Conservation (phyloP, 2,329 filamentous ascomycete species). For the Colletotrichum tamarilloi region DNA sequence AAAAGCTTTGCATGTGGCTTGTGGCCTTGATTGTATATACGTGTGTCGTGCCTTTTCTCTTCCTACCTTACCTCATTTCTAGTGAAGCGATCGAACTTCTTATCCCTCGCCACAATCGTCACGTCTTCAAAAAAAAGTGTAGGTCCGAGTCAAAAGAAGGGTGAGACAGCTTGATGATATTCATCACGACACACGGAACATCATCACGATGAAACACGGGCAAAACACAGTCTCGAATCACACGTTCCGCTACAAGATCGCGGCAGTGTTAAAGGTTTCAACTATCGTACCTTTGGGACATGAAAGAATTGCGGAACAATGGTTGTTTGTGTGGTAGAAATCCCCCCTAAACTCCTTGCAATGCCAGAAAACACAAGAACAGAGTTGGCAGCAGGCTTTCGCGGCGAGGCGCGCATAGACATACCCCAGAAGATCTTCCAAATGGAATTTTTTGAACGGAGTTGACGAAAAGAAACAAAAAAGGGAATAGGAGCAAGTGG, state of each 20-base stretch:
- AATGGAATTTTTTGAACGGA: not conserved
- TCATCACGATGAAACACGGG: no score
- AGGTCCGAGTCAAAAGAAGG: no score
- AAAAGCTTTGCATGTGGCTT: slow-evolving; percentile 9
- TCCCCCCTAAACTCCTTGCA: slow-evolving; percentile 32
- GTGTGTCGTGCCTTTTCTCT: not conserved
- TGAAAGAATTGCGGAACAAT: not conserved
- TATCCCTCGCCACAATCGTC: no score
- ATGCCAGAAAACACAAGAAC: slow-evolving; percentile 8
- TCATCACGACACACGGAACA: no score
- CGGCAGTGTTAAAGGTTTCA: no score
- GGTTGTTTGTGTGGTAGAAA: not conserved
- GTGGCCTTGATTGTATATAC: slow-evolving; percentile 24
- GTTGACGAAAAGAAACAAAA: no score
- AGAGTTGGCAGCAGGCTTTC: not conserved
- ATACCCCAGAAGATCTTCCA: not conserved
- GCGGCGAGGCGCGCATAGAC: no score
- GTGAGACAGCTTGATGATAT: no score
- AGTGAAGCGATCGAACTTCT: slow-evolving; percentile 10
- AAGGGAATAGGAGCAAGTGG: not conserved
- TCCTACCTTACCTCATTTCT: not conserved
- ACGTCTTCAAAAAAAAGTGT: no score
- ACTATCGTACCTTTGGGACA: no score
- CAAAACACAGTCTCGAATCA: no score
- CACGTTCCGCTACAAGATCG: not conserved